These are phyloP conservation scores for Funneliformis caledonium DNA, from an alignment of 371 early-diverging fungal genomes.

Conservation along the genomic window DNA sequence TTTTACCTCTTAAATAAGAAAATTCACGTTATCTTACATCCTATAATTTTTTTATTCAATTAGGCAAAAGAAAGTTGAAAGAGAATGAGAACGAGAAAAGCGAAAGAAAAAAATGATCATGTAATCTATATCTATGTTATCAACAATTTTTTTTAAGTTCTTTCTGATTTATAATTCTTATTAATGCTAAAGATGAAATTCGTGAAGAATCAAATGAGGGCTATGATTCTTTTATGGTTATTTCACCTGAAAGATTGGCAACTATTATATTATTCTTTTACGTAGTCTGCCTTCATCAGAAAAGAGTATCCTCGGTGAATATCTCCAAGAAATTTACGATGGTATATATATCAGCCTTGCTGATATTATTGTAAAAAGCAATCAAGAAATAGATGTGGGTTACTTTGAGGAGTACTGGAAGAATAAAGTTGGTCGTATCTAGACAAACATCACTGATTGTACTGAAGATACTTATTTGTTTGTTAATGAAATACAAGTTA, in stretches of 20 bases:
- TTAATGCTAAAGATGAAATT: too few species aligned
- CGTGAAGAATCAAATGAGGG: too few species aligned
- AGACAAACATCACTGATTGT: constrained; percentile 10
- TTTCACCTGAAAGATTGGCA: background rate
- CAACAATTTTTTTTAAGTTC: too few species aligned
- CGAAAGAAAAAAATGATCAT: too few species aligned
- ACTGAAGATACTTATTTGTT: background rate
- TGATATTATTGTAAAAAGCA: background rate
- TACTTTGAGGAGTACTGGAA: constrained; percentile 10
- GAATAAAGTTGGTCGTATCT: background rate
- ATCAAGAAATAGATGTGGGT: background rate
- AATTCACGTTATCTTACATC: too few species aligned
- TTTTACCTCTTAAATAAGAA: too few species aligned
- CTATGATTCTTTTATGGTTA: too few species aligned
- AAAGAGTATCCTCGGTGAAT: constrained; percentile 18
- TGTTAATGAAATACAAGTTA: background rate
- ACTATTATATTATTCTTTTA: background rate
- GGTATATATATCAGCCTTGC: constrained; percentile 22
- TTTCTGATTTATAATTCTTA: too few species aligned
- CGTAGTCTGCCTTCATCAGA: constrained; percentile 35
- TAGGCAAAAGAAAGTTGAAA: too few species aligned
- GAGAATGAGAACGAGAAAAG: too few species aligned
- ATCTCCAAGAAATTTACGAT: background rate
- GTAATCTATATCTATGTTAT: too few species aligned
- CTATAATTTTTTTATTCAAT: too few species aligned